These are phyloP conservation scores for Melastoma malabathricum DNA, from an alignment of 345 rosid species.

Conservation along the genomic window DNA sequence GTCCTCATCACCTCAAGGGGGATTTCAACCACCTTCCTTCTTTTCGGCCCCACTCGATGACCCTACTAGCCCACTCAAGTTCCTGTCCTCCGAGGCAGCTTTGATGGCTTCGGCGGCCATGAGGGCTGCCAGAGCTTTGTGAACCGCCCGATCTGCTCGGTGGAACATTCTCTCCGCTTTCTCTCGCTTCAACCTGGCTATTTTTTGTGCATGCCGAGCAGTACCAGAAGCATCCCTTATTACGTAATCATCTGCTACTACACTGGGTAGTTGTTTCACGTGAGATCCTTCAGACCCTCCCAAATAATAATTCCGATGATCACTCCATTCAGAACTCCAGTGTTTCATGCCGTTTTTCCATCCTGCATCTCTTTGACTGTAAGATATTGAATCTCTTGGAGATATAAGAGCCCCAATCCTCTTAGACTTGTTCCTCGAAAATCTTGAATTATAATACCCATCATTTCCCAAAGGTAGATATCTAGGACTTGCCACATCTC, in stretches of 20 bases:
- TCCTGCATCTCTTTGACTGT: conserved; percentile 24
- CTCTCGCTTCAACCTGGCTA: conserved; percentile 74
- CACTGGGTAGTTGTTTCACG: conserved; percentile 28
- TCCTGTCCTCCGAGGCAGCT: conserved; percentile 38
- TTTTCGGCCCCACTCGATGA: too few relatives aligned
- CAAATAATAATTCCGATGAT: conserved; percentile 1
- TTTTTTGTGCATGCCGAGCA: conserved; percentile 48
- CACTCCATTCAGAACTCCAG: conserved; percentile 9
- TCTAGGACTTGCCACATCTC: conserved; percentile 25
- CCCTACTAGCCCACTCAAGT: not conserved
- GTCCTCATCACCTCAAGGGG: too few relatives aligned
- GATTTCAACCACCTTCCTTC: too few relatives aligned
- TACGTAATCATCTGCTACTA: conserved; percentile 54
- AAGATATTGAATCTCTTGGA: conserved; percentile 6
- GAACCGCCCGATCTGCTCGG: conserved; percentile 75
- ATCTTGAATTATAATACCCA: conserved; percentile 30
- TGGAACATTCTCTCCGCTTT: conserved; percentile 62
- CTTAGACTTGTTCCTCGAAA: conserved; percentile 34
- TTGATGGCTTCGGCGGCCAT: conserved; percentile 78
- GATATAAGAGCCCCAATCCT: conserved; percentile 4
- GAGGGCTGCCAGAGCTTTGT: conserved; percentile 81
- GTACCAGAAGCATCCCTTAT: conserved; percentile 65
- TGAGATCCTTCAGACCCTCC: conserved; percentile 27
- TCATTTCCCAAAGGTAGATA: conserved; percentile 36
- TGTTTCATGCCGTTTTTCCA: conserved; percentile 30